phyloP scores from a whole-genome alignment of 306 rosid genomes.

The Prosopis cineraria region DNA sequence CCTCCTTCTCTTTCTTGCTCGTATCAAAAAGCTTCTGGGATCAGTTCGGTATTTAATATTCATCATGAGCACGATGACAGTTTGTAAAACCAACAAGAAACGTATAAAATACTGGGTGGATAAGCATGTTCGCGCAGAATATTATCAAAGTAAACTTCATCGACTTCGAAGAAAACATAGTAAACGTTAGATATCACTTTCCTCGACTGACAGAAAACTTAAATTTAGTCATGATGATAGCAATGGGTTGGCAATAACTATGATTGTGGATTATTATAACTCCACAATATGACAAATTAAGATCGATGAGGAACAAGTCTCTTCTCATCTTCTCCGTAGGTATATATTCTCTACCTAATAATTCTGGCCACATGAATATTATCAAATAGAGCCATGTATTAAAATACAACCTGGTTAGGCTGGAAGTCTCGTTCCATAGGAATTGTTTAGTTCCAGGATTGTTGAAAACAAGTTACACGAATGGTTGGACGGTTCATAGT shows the following conservation, averaged over 20 bases:
- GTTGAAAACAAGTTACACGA: conserved; percentile 5
- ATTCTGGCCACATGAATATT: not conserved
- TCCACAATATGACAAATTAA: conserved; percentile 6
- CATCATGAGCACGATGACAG: conserved; percentile 32
- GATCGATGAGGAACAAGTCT: conserved; percentile 19
- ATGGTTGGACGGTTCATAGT: conserved; percentile 48
- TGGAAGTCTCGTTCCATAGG: not conserved
- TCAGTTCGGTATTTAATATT: conserved; percentile 24
- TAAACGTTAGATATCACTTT: conserved; percentile 13
- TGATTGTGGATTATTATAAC: conserved; percentile 15
- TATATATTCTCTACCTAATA: conserved; percentile 6
- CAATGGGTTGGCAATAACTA: conserved; percentile 40
- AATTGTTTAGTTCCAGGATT: conserved; percentile 34
- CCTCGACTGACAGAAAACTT: conserved; percentile 20
- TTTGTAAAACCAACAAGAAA: not conserved
- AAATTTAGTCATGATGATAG: conserved; percentile 39
- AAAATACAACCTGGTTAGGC: conserved; percentile 15
- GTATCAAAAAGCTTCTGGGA: not conserved
- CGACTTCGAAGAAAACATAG: conserved; percentile 5
- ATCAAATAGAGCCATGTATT: conserved; percentile 4
- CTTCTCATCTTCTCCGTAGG: not conserved
- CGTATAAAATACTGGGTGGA: conserved; percentile 23
- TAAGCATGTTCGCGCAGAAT: conserved; percentile 37
- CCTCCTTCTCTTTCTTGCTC: not conserved
- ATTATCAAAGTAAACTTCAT: conserved; percentile 33